phyloP scores from a whole-genome alignment of 306 rosid genomes.

The Prinsepia uniflora region DNA sequence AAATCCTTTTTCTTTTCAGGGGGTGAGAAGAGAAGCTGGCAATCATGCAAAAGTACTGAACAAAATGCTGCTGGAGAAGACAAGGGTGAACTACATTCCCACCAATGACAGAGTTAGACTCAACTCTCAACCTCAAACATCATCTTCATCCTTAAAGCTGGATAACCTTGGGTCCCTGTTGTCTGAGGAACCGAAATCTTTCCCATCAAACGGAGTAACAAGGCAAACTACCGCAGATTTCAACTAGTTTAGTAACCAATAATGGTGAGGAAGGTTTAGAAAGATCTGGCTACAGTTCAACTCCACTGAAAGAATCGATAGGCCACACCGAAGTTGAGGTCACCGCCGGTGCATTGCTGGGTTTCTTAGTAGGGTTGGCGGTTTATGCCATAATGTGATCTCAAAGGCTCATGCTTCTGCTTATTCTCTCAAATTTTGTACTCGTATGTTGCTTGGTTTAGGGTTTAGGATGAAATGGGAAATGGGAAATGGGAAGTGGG shows the following conservation, averaged over 20 bases:
- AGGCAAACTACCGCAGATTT: constrained; percentile 25
- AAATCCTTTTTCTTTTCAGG: constrained; percentile 41
- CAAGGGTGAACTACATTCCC: constrained; percentile 24
- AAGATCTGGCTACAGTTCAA: constrained; percentile 15
- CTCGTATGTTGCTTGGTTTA: neutral
- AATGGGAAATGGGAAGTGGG: neutral
- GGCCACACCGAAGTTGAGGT: constrained; percentile 87
- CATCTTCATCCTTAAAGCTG: constrained; percentile 29
- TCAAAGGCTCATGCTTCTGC: neutral
- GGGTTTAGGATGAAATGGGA: neutral
- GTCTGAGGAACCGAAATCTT: constrained; percentile 39
- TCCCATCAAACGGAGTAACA: constrained; percentile 27
- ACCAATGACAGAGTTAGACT: constrained; percentile 39
- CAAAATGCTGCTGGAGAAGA: constrained; percentile 32
- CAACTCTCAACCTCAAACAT: constrained; percentile 41
- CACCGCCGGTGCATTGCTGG: constrained; percentile 71
- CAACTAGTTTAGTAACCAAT: constrained; percentile 24
- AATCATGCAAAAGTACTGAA: constrained; percentile 67
- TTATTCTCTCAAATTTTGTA: neutral
- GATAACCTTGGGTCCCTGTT: constrained; percentile 30
- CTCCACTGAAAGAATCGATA: constrained; percentile 56
- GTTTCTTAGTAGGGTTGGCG: constrained; percentile 57
- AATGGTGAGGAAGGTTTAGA: constrained; percentile 37
- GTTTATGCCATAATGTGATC: constrained; percentile 26
- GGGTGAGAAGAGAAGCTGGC: constrained; percentile 96